Evolutionary conservation across 2,329 filamentous ascomycete genomes (phyloP).

Genomic region (Alternaria consortialis): DNA sequence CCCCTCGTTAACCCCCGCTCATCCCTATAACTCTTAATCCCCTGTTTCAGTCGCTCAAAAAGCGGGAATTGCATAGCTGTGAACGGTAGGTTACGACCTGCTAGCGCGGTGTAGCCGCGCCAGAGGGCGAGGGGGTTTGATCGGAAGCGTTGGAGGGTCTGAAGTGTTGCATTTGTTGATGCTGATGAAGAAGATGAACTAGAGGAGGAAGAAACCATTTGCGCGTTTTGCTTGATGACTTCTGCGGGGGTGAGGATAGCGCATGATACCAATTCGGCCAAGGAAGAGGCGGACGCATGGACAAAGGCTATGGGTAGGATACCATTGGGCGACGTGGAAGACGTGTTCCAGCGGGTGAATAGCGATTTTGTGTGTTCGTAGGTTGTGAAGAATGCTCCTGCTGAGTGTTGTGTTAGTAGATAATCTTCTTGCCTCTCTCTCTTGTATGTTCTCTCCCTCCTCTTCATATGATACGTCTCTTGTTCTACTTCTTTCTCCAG

Average conservation of each 20-base stretch:
- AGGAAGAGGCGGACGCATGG: slow-evolving; percentile 76
- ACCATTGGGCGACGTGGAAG: slow-evolving; percentile 27
- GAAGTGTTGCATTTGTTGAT: slow-evolving; percentile 60
- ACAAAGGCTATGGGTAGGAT: slow-evolving; percentile 72
- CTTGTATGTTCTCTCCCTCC: neutral
- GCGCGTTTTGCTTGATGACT: slow-evolving; percentile 92
- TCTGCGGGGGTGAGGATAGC: slow-evolving; percentile 88
- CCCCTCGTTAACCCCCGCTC: slow-evolving; percentile 48
- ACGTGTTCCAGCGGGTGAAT: slow-evolving; percentile 61
- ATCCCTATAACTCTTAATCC: slow-evolving; percentile 59
- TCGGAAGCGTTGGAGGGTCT: slow-evolving; percentile 66
- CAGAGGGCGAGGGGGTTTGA: slow-evolving; percentile 64
- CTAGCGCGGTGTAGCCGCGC: slow-evolving; percentile 82
- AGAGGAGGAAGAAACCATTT: slow-evolving; percentile 68
- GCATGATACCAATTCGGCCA: slow-evolving; percentile 85
- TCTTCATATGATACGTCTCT: neutral
- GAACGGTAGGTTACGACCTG: slow-evolving; percentile 84
- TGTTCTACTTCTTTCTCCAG: neutral
- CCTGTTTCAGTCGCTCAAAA: slow-evolving; percentile 74
- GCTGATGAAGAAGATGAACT: slow-evolving; percentile 27
- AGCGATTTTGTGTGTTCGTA: slow-evolving; percentile 80
- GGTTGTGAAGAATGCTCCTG: slow-evolving; percentile 88
- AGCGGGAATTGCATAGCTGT: slow-evolving; percentile 89
- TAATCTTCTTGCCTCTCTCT: neutral
- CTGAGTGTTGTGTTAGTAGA: slow-evolving; percentile 52